phyloP scores from a whole-genome alignment of 1,284 basidiomycete genomes.

The Leccinum fallax region DNA sequence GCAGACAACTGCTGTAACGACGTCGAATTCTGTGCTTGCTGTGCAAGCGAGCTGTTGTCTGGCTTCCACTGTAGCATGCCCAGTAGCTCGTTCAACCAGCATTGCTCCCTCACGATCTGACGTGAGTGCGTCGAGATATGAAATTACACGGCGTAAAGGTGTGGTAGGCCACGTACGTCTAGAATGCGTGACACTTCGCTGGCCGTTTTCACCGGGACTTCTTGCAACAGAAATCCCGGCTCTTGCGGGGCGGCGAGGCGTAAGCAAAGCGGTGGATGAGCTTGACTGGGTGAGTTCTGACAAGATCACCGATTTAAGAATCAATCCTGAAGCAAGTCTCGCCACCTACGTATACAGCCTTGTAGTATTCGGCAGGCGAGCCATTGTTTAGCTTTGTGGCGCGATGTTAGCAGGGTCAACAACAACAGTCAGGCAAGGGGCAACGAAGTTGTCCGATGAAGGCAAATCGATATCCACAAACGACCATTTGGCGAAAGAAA shows the following conservation, averaged over 20 bases:
- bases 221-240: conserved; percentile 69
- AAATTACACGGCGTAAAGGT: not conserved
- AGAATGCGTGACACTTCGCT: conserved; percentile 72
- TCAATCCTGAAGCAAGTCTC: not conserved
- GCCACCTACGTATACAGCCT: conserved; percentile 43
- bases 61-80: conserved; percentile 58
- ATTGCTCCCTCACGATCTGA: conserved; percentile 75
- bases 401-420: conserved; percentile 15
- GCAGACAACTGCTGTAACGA: conserved; percentile 25
- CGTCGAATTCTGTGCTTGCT: conserved; percentile 14
- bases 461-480: not conserved
- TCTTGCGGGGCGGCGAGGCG: conserved; percentile 67
- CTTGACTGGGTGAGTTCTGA: conserved; percentile 61
- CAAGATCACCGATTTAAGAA: conserved; percentile 6
- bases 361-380: conserved; percentile 40
- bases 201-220: conserved; percentile 66
- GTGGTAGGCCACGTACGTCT: conserved; percentile 47
- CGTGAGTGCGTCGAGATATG: conserved; percentile 3
- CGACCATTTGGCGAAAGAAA: not conserved
- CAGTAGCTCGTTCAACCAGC: conserved; percentile 74
- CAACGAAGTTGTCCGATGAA: not conserved
- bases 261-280: conserved; percentile 69
- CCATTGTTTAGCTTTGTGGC: conserved; percentile 29
- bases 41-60: conserved; percentile 30
- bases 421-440: not conserved